A percentile compares a stretch with the other conserved stretches of the same genome.
phyloP scores from a whole-genome alignment of 2,329 filamentous ascomycete species.

The Metarhizium brunneum region DNA sequence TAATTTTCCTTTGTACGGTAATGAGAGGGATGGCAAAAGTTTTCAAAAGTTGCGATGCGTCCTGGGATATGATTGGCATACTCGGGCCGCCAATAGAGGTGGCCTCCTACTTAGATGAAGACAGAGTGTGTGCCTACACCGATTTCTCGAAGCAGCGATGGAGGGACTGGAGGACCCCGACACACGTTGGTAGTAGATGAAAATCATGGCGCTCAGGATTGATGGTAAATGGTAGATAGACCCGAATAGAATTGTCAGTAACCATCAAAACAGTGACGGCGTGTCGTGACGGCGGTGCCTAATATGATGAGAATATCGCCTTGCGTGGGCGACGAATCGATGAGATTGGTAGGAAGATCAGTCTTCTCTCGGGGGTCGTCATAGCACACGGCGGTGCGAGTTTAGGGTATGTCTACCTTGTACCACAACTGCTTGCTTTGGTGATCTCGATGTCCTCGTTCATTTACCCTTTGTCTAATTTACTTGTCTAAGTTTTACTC shows the following conservation, averaged over 20 bases:
- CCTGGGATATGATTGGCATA: constrained; percentile 25
- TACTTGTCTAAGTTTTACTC: too few relatives aligned
- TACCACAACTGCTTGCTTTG: too few relatives aligned
- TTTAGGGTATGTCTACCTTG: too few relatives aligned
- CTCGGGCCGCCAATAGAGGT: constrained; percentile 22
- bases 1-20: constrained; percentile 25
- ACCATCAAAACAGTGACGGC: background rate
- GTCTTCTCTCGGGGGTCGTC: too few relatives aligned
- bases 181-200: constrained; percentile 9
- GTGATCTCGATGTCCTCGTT: too few relatives aligned
- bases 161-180: constrained; percentile 25
- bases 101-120: constrained; percentile 15
- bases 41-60: constrained; percentile 25
- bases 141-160: background rate
- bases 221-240: constrained; percentile 7
- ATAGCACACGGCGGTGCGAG: too few relatives aligned
- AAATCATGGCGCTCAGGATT: constrained; percentile 15
- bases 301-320: too few relatives aligned
- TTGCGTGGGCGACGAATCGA: too few relatives aligned
- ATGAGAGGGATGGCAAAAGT: constrained; percentile 22
- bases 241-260: constrained; percentile 3
- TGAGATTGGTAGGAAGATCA: too few relatives aligned
- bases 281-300: background rate
- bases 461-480: too few relatives aligned
- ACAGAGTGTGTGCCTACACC: background rate